Conservation (phyloP, 1,284 basidiomycete species). For the Ceratobasidium theobromae region DNA sequence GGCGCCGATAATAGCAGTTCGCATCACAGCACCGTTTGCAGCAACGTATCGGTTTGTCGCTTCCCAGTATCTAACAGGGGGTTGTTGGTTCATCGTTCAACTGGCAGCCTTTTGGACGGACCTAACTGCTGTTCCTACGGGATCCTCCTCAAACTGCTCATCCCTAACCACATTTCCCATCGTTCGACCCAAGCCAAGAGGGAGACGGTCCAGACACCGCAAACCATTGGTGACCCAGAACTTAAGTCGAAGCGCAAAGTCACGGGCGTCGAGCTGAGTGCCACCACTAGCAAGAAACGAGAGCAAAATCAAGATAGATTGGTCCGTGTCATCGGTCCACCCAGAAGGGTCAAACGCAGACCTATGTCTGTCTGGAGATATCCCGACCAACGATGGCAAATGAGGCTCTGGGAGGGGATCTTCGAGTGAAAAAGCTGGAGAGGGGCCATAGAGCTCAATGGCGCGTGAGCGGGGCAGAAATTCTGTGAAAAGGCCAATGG, state of each 20-base stretch:
- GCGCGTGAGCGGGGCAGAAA: slow-evolving; percentile 7
- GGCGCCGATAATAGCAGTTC: slow-evolving; percentile 23
- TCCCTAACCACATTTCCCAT: slow-evolving; percentile 26
- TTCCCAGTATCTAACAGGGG: slow-evolving; percentile 26
- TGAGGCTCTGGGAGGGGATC: slow-evolving; percentile 5
- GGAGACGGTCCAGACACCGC: slow-evolving; percentile 29
- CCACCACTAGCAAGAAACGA: slow-evolving; percentile 28
- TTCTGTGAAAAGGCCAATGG: slow-evolving; percentile 27
- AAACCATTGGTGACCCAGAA: slow-evolving; percentile 28
- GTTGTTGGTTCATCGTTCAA: neutral
- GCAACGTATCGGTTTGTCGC: slow-evolving; percentile 15
- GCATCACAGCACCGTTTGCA: slow-evolving; percentile 31
- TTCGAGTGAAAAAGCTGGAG: slow-evolving; percentile 16
- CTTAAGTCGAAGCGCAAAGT: slow-evolving; percentile 30
- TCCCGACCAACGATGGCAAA: neutral
- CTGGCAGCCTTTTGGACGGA: neutral
- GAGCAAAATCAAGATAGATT: slow-evolving; percentile 26
- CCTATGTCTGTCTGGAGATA: slow-evolving; percentile 25
- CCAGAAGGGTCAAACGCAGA: slow-evolving; percentile 15
- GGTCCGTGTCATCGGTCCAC: slow-evolving; percentile 34
- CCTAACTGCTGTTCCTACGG: slow-evolving; percentile 22
- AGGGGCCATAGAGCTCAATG: slow-evolving; percentile 16
- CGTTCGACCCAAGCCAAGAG: slow-evolving; percentile 31
- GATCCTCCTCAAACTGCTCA: slow-evolving; percentile 14
- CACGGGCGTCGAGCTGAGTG: neutral